Evolutionary conservation across 371 early-diverging fungal genomes (phyloP).

Genomic region (Funneliformis caledonium): DNA sequence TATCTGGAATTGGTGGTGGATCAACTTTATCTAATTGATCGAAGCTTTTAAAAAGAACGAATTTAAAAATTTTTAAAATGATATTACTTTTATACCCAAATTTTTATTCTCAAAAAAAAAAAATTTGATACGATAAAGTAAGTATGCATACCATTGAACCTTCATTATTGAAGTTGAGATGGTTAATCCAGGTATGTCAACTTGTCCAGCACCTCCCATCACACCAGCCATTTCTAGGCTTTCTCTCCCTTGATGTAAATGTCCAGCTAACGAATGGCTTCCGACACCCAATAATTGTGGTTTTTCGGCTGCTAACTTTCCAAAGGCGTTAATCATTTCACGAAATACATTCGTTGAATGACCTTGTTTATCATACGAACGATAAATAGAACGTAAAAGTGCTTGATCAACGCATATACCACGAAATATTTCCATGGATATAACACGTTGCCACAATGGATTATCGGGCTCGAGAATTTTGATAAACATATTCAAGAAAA

Average conservation of each 20-base stretch:
- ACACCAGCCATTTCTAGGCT: slow-evolving; percentile 42
- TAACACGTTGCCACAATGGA: slow-evolving; percentile 85
- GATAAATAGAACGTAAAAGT: slow-evolving; percentile 70
- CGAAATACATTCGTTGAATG: slow-evolving; percentile 78
- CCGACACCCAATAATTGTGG: slow-evolving; percentile 68
- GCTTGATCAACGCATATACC: slow-evolving; percentile 66
- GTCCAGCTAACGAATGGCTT: slow-evolving; percentile 42
- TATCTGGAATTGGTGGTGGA: slow-evolving; percentile 86
- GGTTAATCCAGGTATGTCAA: slow-evolving; percentile 51
- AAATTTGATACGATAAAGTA: background rate
- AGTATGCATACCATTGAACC: slow-evolving; percentile 68
- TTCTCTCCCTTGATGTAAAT: slow-evolving; percentile 40
- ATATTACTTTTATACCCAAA: background rate
- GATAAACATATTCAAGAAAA: slow-evolving; percentile 87
- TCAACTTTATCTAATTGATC: slow-evolving; percentile 94
- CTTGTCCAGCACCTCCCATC: slow-evolving; percentile 30
- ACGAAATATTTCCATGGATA: slow-evolving; percentile 86
- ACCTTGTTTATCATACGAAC: slow-evolving; percentile 72
- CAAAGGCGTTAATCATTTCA: slow-evolving; percentile 81
- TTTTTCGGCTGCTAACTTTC: slow-evolving; percentile 79
- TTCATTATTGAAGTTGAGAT: slow-evolving; percentile 65
- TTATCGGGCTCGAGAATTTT: slow-evolving; percentile 80
- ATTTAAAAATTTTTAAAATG: background rate
- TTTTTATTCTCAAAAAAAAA: background rate
- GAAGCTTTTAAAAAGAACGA: slow-evolving; percentile 53